phyloP scores from a whole-genome alignment of 139 green algal genomes.

The Ettlia oleoabundans region DNA sequence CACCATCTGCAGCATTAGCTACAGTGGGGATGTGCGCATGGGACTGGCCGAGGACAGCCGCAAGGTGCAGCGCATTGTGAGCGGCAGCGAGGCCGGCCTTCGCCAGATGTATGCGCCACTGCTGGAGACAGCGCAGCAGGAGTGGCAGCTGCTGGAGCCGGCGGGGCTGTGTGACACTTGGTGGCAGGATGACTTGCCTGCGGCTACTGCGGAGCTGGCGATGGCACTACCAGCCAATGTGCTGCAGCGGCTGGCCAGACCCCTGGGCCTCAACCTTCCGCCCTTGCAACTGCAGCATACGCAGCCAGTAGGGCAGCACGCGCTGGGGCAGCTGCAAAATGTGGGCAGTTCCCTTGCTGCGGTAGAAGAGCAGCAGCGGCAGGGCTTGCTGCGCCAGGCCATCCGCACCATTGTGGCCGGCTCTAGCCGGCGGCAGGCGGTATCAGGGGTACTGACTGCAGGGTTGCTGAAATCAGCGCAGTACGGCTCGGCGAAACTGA shows the following conservation, averaged over 20 bases:
- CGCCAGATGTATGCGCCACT: constrained; percentile 9
- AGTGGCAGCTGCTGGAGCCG: constrained; percentile 13
- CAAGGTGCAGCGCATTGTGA: constrained; percentile 82
- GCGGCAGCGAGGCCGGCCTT: constrained; percentile 33
- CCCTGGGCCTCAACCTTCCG: background rate
- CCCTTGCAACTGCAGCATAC: too few species aligned
- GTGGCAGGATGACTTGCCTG: background rate
- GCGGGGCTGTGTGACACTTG: background rate
- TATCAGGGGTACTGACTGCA: constrained; percentile 31
- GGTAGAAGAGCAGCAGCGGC: background rate
- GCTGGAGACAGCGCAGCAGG: constrained; percentile 2
- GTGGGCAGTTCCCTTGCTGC: background rate
- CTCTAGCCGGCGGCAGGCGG: constrained; percentile 40
- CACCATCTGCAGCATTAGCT: constrained; percentile 79
- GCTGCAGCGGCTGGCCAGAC: constrained; percentile 10
- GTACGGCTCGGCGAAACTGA: constrained; percentile 39
- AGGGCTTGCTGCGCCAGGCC: constrained; percentile 16
- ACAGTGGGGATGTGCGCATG: constrained; percentile 86
- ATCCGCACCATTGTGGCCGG: constrained; percentile 33
- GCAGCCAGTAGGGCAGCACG: background rate
- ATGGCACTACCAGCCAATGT: constrained; percentile 15
- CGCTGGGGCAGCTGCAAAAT: too few species aligned
- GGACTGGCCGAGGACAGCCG: constrained; percentile 81
- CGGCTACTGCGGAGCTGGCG: constrained; percentile 1
- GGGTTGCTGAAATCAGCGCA: constrained; percentile 36